phyloP scores from a whole-genome alignment of 2,329 filamentous ascomycete species.

The Penicillium sp. region DNA sequence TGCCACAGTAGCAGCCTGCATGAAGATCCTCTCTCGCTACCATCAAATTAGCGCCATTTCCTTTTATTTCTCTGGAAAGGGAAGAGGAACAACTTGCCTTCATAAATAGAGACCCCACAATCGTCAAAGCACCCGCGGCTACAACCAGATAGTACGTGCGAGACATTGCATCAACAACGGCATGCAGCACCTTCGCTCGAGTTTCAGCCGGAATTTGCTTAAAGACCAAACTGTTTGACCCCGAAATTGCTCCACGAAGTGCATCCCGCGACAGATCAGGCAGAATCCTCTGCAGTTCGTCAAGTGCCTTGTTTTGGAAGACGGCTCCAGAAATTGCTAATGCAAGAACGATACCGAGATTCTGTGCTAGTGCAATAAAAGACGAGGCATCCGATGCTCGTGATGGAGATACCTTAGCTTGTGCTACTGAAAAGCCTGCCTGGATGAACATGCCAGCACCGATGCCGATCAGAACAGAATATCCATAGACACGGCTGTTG shows the following conservation, averaged over 20 bases:
- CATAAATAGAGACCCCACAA: slow-evolving; percentile 15
- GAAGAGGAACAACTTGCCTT: slow-evolving; percentile 5
- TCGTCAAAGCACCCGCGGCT: slow-evolving; percentile 19
- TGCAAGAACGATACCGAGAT: slow-evolving; percentile 12
- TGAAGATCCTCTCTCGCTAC: slow-evolving; percentile 13
- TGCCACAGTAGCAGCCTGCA: neutral
- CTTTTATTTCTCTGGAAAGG: neutral
- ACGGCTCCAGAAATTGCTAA: slow-evolving; percentile 19
- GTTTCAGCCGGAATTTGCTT: neutral
- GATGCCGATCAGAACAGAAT: slow-evolving; percentile 15
- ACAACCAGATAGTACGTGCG: slow-evolving; percentile 19
- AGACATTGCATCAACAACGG: slow-evolving; percentile 16
- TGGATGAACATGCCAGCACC: slow-evolving; percentile 20
- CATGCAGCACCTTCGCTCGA: slow-evolving; percentile 7
- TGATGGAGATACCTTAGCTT: slow-evolving; percentile 12
- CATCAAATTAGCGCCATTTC: neutral
- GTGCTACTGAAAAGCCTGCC: slow-evolving; percentile 16
- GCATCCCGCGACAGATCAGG: neutral
- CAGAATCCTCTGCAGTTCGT: slow-evolving; percentile 7
- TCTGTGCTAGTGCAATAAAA: slow-evolving; percentile 21
- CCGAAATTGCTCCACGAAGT: slow-evolving; percentile 11
- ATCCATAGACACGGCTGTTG: slow-evolving; percentile 13
- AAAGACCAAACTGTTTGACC: slow-evolving; percentile 2
- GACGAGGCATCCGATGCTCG: slow-evolving; percentile 9
- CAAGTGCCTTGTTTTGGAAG: slow-evolving; percentile 14